Percentiles rank a stretch among this genome's conserved stretches.
Evolutionary conservation across 495 filamentous ascomycete species (phyloP).

Genomic region (Penicillium cinerascens): DNA sequence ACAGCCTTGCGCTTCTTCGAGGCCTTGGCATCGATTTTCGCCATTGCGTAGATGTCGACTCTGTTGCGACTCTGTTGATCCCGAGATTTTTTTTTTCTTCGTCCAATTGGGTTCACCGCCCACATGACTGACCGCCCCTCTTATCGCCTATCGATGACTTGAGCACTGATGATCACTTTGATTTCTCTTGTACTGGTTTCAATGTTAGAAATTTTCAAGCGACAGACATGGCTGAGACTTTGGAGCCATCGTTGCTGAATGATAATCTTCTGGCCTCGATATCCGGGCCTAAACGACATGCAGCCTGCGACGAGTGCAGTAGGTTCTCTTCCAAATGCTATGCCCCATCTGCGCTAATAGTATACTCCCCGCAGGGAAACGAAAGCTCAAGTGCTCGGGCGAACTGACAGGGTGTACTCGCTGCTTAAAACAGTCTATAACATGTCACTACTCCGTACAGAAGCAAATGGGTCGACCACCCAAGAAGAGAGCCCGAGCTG

Average conservation of each 20-base stretch:
- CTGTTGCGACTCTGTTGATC: constrained; percentile 5
- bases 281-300: constrained; percentile 32
- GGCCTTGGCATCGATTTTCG: constrained; percentile 37
- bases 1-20: constrained; percentile 59
- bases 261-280: not conserved
- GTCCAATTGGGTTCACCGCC: constrained; percentile 35
- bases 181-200: not conserved
- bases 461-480: constrained; percentile 49
- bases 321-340: constrained; percentile 12
- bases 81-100: constrained; percentile 36
- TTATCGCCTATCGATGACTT: constrained; percentile 26
- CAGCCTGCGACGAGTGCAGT: constrained; percentile 46
- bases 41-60: constrained; percentile 9
- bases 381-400: constrained; percentile 50
- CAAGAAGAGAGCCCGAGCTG: constrained; percentile 40
- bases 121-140: constrained; percentile 43
- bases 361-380: constrained; percentile 30
- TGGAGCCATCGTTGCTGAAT: not conserved
- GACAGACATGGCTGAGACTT: constrained; percentile 2
- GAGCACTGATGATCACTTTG: not conserved
- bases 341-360: constrained; percentile 15
- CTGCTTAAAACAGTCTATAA: constrained; percentile 39
- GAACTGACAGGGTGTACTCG: constrained; percentile 40
- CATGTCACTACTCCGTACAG: constrained; percentile 45
- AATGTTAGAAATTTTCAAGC: not conserved